Base-by-base conservation (phyloP, 179 eudicot genomes). In the Silene coronaria region DNA sequence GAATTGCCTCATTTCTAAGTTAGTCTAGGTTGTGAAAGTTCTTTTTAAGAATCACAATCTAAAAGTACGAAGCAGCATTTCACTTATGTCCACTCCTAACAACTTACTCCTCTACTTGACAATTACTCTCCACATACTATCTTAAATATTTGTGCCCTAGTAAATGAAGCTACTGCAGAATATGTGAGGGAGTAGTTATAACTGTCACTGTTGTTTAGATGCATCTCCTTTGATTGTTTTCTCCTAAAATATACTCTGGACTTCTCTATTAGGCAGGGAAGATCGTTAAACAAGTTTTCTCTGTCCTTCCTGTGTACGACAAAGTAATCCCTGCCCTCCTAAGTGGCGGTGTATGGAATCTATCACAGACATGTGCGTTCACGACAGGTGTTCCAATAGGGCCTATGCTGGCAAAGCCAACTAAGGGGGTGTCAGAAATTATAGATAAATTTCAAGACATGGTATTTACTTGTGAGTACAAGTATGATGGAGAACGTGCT, bases 401-500 rank as follows among this genome's bases (percentile, higher is more conserved):
- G 76, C 99, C 97, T 79, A 95, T 95, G 99, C 78, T 95, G 26
- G 93, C 99, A 67, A 95, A 95, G 81, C 96, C 97, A 67, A 88
- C 97, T 36, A 91, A 87, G 83, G 97, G 97, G 61, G 93, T 95
- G 65, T 88, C 96, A 71, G 99, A 93, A 84, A 91, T 95, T 71
- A 75, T 93, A 68, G 97, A 91, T 75, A 95, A 95, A 81, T 95
- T 95, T 89, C 99, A 95, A 74, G 90, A 86, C 81, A 91, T 82
- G 87, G 92, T 83, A 58, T 95, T 82, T 79, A 88, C 97, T 48
- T 95, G 97, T 72, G 99, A 95, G 83, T 95, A 89, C 88, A 95
- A 95, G 84, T 95, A 95, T 79, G 99, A 95, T 80, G 99, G 99
- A 21, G 99, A 92, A 79, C 95, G 99, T 61, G 99, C 99, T 78